A percentile compares a stretch with the other conserved stretches of the same genome.
Conservation (phyloP, 805 yeast genomes). For the Kodamaea fukazawae region DNA sequence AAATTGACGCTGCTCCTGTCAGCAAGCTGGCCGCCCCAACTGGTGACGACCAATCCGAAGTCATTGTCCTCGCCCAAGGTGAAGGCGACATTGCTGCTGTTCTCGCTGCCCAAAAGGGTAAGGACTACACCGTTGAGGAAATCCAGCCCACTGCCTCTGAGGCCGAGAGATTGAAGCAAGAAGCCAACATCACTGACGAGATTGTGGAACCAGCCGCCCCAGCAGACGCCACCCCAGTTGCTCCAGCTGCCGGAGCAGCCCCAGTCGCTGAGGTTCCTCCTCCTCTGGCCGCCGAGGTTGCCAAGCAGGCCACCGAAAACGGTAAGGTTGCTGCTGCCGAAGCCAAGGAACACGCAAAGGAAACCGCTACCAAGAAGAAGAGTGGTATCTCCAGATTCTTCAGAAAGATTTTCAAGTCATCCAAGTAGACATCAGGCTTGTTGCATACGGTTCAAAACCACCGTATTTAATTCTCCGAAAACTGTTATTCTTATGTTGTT, state of each 20-base stretch:
- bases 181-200: constrained; percentile 20
- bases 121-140: constrained; percentile 40
- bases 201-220: constrained; percentile 7
- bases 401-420: constrained; percentile 15
- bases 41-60: constrained; percentile 21
- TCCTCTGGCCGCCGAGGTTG: constrained; percentile 10
- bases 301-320: constrained; percentile 5
- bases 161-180: constrained; percentile 33
- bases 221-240: constrained; percentile 12
- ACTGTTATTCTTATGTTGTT: neutral
- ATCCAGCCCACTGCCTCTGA: constrained; percentile 41
- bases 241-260: constrained; percentile 12
- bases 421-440: neutral
- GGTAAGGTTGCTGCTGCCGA: constrained; percentile 9
- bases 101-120: constrained; percentile 33
- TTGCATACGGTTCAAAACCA: neutral
- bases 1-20: constrained; percentile 12
- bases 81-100: constrained; percentile 32
- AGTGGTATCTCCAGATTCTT: constrained; percentile 15
- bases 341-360: constrained; percentile 10
- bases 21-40: constrained; percentile 9
- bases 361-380: constrained; percentile 13
- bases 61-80: constrained; percentile 42
- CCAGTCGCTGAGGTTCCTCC: neutral
- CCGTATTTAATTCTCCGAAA: neutral